Percentiles rank a stretch among this genome's conserved stretches.
Conservation (phyloP, 495 filamentous ascomycete genomes). For the Penicilliopsis zonata region DNA sequence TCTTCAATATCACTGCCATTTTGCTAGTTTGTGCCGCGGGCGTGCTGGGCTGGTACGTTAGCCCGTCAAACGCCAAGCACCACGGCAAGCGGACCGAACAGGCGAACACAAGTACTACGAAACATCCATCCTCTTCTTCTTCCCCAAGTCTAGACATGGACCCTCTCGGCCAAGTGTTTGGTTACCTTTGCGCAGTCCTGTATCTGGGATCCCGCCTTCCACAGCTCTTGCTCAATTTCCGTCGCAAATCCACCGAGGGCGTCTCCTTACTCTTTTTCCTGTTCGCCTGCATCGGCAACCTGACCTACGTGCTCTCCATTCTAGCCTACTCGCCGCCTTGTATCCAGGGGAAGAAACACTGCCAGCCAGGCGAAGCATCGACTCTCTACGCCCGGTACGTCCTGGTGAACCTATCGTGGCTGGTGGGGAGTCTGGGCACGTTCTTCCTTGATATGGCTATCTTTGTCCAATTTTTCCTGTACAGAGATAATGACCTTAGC, state of each 20-base stretch:
- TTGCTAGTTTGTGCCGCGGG: constrained; percentile 72
- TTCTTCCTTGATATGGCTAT: constrained; percentile 72
- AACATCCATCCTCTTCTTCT: constrained; percentile 9
- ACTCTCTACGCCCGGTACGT: constrained; percentile 66
- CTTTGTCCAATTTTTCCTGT: constrained; percentile 88
- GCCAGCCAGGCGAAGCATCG: constrained; percentile 41
- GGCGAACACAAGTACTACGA: no score
- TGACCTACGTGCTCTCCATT: constrained; percentile 88
- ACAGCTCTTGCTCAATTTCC: constrained; percentile 81
- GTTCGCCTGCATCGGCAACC: constrained; percentile 88
- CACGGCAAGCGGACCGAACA: constrained; percentile 2
- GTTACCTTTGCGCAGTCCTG: constrained; percentile 71
- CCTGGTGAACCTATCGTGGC: constrained; percentile 76
- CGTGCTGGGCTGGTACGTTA: constrained; percentile 75
- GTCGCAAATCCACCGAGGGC: constrained; percentile 81
- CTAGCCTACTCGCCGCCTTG: constrained; percentile 68
- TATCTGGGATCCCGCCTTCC: constrained; percentile 85
- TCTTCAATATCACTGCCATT: constrained; percentile 63
- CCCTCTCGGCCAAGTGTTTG: constrained; percentile 70
- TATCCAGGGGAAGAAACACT: constrained; percentile 20
- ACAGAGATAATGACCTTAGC: constrained; percentile 33
- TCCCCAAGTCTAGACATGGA: constrained; percentile 46
- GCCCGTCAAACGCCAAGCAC: constrained; percentile 14
- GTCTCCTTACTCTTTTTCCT: constrained; percentile 90
- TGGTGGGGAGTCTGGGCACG: constrained; percentile 82